These are phyloP conservation scores for Gynochthodes officinalis DNA, from an alignment of 257 asterid genomes.

Conservation along the genomic window DNA sequence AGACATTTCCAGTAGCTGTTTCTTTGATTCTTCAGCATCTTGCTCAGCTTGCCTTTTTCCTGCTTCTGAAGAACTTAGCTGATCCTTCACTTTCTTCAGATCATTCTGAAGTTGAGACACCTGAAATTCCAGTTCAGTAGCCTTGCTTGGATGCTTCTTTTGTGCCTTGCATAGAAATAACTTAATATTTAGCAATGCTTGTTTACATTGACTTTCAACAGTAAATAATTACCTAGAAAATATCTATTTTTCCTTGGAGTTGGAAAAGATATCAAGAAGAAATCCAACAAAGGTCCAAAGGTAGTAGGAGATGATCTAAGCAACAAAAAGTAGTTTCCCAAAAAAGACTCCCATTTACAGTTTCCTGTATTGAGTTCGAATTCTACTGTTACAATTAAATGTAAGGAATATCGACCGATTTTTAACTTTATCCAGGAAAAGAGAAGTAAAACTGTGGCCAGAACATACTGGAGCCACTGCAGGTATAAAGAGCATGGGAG, in stretches of 20 bases:
- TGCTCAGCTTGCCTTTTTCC: slow-evolving; percentile 61
- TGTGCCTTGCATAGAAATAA: slow-evolving; percentile 20
- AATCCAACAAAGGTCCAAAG: background rate
- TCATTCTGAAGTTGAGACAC: slow-evolving; percentile 75
- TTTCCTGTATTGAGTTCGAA: background rate
- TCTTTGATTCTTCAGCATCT: slow-evolving; percentile 68
- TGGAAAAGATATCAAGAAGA: background rate
- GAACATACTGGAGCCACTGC: background rate
- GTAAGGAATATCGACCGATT: background rate
- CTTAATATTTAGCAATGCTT: background rate
- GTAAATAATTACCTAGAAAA: background rate
- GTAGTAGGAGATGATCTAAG: background rate
- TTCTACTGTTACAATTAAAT: background rate
- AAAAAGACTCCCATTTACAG: background rate
- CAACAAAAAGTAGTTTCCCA: background rate
- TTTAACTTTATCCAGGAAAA: background rate
- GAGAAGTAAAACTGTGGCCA: background rate
- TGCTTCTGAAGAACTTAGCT: slow-evolving; percentile 62
- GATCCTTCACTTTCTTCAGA: slow-evolving; percentile 63
- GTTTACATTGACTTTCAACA: background rate
- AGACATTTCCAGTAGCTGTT: slow-evolving; percentile 48
- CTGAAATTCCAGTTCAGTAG: slow-evolving; percentile 66
- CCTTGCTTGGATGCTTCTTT: slow-evolving; percentile 54
- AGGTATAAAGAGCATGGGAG: background rate
- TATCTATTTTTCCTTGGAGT: too few relatives aligned